These are phyloP conservation scores for Pyrenochaeta sp. DNA, from an alignment of 2,329 filamentous ascomycete species.

Conservation along the genomic window DNA sequence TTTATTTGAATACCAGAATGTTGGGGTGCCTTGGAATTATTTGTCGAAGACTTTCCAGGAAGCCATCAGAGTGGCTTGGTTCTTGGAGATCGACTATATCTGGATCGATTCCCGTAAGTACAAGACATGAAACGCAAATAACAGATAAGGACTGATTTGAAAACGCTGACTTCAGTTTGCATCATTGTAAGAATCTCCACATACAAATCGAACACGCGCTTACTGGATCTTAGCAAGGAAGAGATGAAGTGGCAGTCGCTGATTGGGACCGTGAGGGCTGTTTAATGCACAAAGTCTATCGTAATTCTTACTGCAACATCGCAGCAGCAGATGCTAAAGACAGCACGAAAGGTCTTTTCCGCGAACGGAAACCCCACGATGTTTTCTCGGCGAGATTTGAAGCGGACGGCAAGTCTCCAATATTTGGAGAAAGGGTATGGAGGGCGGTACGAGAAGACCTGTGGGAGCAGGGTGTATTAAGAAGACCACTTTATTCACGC, in stretches of 20 bases:
- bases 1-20: not conserved
- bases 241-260: not conserved
- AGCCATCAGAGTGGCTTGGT: conserved; percentile 29
- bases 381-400: conserved; percentile 3
- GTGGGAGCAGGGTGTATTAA: conserved; percentile 8
- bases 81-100: conserved; percentile 29
- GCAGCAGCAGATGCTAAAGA: conserved; percentile 30
- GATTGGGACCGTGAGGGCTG: conserved; percentile 25
- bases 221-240: conserved; percentile 13
- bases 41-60: conserved; percentile 30
- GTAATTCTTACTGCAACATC: conserved; percentile 36
- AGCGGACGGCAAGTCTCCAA: not conserved
- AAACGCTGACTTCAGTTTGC: not conserved
- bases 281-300: conserved; percentile 38
- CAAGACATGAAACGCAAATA: not conserved
- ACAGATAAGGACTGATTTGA: not conserved
- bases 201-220: not conserved
- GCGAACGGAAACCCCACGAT: conserved; percentile 15
- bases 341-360: conserved; percentile 27
- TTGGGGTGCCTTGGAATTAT: conserved; percentile 7
- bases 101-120: conserved; percentile 34
- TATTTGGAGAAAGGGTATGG: conserved; percentile 15
- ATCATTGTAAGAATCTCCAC: not conserved
- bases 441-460: conserved; percentile 18
- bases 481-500: conserved; percentile 7